Conservation (phyloP, 108 stramenopile genomes). For the Skeletonema tropicum region DNA sequence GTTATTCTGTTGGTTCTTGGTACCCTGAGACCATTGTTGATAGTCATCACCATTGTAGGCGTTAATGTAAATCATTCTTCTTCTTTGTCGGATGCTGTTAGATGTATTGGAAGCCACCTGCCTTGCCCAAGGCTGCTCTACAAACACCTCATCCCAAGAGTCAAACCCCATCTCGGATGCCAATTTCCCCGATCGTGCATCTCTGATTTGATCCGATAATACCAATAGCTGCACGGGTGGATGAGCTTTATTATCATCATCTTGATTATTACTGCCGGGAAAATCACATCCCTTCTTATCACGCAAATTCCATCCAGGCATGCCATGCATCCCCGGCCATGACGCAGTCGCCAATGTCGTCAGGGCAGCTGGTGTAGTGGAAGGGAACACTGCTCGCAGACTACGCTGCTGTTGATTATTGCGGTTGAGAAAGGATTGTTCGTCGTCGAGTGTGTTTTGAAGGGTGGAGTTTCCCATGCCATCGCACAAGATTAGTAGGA, state of each 20-base stretch:
- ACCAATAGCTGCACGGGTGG: slow-evolving; percentile 29
- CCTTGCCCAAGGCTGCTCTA: slow-evolving; percentile 38
- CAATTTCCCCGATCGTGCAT: slow-evolving; percentile 30
- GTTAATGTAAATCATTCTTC: slow-evolving; percentile 41
- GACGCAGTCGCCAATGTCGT: slow-evolving; percentile 36
- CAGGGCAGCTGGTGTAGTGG: slow-evolving; percentile 41
- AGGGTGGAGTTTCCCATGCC: slow-evolving; percentile 38
- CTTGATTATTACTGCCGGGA: slow-evolving; percentile 11
- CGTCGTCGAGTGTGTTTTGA: slow-evolving; percentile 1
- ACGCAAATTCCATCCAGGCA: slow-evolving; percentile 46
- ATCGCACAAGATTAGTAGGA: slow-evolving; percentile 40
- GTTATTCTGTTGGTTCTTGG: background rate
- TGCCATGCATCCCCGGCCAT: slow-evolving; percentile 33
- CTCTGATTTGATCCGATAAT: slow-evolving; percentile 25
- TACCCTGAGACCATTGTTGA: slow-evolving; percentile 42
- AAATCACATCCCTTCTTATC: slow-evolving; percentile 39
- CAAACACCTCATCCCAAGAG: slow-evolving; percentile 34
- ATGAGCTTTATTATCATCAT: background rate
- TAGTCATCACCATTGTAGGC: slow-evolving; percentile 51
- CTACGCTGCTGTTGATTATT: slow-evolving; percentile 26
- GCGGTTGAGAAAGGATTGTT: slow-evolving; percentile 14
- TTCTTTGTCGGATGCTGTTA: background rate
- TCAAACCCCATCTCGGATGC: slow-evolving; percentile 28
- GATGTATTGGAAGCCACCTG: background rate
- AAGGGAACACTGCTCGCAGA: slow-evolving; percentile 39